Base-by-base conservation (phyloP, 495 filamentous ascomycete genomes). In the Entonaema liquescens region DNA sequence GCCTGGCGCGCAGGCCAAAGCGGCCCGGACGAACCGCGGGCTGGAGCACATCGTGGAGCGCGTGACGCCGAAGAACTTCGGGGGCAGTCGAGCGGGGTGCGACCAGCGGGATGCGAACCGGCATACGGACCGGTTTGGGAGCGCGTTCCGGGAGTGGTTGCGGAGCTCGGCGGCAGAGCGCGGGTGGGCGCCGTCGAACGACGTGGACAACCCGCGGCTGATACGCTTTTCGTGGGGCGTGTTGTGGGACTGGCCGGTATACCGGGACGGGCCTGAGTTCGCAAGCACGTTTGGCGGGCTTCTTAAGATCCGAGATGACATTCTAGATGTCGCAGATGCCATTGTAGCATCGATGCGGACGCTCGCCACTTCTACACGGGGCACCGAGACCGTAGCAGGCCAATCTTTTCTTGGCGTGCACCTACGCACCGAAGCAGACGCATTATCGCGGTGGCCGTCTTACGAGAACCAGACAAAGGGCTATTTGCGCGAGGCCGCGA, bases 211-310 rank as follows among this genome's bases (percentile, higher is more conserved):
- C 49, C 80, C 80, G 8, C 76, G 78, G 11, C 62, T 78, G 13
- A 67, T 81, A 12, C 76, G 79, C 2, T 74, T 85, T 31, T 77
- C 70, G 53, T 85, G 83, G 83, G 82, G 82, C 5, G 81, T 79
- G 33, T 76, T 82, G 21, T 83, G 75, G 68, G 82, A 88, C 62
- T 82, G 78, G 77, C 80, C 79, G 5, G 71, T 79, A 4, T 77
- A 70, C 44, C 77, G 77, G n/a, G 81, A 83, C 54, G 81, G 81
- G 4, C 77, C 80, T 4, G 81, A 83, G 67, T 77, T 83, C 29
- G 78, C 71, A 7, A 74, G 79, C 12, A 78, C 73, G 7, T 83
- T 79, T 42, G 80, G 81, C n/a, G 81, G 80, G 7, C 67, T 83
- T 23, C 67, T 83, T 13, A 65, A 60, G 54, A 73, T 84, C 42